Evolutionary conservation across 225 moss, liverwort and hornwort genomes (phyloP).

Genomic region (Anthoceros angustus): DNA sequence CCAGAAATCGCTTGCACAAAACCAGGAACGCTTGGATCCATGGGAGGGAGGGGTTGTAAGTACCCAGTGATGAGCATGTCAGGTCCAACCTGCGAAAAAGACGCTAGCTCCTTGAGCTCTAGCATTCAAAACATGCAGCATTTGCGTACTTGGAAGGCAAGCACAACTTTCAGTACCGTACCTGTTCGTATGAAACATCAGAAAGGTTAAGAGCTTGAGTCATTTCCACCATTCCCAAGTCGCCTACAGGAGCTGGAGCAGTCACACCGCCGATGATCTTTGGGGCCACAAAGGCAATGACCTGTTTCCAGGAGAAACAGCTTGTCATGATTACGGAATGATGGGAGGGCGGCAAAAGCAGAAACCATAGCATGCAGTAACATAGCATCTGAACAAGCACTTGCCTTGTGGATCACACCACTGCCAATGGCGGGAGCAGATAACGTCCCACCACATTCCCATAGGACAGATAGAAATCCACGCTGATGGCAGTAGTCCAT

Average conservation of each 20-base stretch:
- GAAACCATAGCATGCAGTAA: slow-evolving; percentile 1
- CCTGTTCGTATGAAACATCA: slow-evolving; percentile 72
- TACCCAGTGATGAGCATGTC: slow-evolving; percentile 83
- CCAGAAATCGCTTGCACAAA: slow-evolving; percentile 25
- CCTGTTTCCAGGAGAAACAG: slow-evolving; percentile 21
- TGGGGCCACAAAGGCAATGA: slow-evolving; percentile 81
- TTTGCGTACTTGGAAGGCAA: too few species aligned
- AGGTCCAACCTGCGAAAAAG: slow-evolving; percentile 52
- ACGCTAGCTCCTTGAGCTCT: too few species aligned
- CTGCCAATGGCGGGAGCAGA: slow-evolving; percentile 90
- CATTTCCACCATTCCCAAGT: slow-evolving; percentile 96
- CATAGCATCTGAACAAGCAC: slow-evolving; percentile 3
- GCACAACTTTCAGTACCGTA: slow-evolving; percentile 9
- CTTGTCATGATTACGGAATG: background rate
- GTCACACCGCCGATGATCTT: slow-evolving; percentile 82
- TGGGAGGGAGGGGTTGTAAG: slow-evolving; percentile 50
- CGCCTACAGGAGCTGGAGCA: slow-evolving; percentile 87
- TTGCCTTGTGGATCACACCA: slow-evolving; percentile 89
- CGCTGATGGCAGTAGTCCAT: slow-evolving; percentile 93
- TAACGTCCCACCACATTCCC: slow-evolving; percentile 93
- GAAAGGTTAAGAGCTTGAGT: slow-evolving; percentile 74
- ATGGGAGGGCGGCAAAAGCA: background rate
- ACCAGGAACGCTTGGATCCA: slow-evolving; percentile 27
- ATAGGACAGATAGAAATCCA: slow-evolving; percentile 67
- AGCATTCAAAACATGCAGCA: too few species aligned